Evolutionary conservation across 495 filamentous ascomycete genomes (phyloP), one percentile per base, ranked within the genome.

Genomic region (Penicillium antarcticum): DNA sequence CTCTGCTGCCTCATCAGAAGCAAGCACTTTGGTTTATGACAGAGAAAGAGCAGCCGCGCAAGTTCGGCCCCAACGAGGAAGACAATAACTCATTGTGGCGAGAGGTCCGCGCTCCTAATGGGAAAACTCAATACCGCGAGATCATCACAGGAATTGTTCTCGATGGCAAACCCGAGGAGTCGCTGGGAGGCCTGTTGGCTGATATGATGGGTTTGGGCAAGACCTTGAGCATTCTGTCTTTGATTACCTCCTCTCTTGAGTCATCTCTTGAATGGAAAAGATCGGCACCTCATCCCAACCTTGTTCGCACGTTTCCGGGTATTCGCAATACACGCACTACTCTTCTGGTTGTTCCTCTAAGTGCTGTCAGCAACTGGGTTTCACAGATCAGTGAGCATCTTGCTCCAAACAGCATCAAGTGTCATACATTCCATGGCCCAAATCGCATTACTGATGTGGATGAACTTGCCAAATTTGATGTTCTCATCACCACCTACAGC

Each of bases 191-290:
- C n/a, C 87, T 98, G 26, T 73, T 98, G 17, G 94, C 94, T 6
- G 94, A 98, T 63, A 91, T 96, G 87, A 98, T 98, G 94, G 94
- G 94, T 33, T 72, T 98, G 13, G 94, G 94, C 5, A 98, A 98
- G 65, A 97, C 94, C 0, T 70, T 98, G 40, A 95, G 87, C 61
- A 87, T 96, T 24, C 74, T 98, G 5, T 87, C 91, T 3, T 76
- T 97, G 18, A 67, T 92, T 13, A 71, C 83, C 2, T 76, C 74
- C 14, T 86, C 89, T 0, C 68, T 87, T 3, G 57, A 67, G 2
- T 75, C 85, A 21, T 81, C 90, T 2, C 52, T 67, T 14, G 62
- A 70, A 9, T 98, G 87, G 71, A 55, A 58, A 12, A 46, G 50
- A 2, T 45, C 48, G 48, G 53, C 56, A 9, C 74, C 72, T 3